Base-by-base conservation (phyloP, 2,329 filamentous ascomycete genomes). In the Blumeriella jaapii region DNA sequence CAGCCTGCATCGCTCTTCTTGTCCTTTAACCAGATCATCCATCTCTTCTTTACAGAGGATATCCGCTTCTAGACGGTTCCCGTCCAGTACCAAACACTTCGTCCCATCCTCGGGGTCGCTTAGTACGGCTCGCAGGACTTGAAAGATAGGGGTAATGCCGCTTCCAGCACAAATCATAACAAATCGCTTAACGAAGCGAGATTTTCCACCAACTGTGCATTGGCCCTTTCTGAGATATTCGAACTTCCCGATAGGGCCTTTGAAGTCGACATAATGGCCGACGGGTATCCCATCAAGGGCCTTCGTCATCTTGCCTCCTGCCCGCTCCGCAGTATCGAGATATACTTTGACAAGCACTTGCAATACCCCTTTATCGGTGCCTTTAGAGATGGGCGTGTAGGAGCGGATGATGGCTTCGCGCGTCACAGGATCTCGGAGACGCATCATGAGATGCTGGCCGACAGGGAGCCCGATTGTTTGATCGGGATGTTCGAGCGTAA, bases 131-230 rank as follows among this genome's bases (percentile, higher is more conserved):
- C 82, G 67, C 34, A 93, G 63, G 3, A 93, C 82, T 52, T 91
- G 82, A 55, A 78, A 91, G 44, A 94, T 82, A 0, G 87, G 87
- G n/a, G 87, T 94, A 51, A 95, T 81, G 1, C 87, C 87, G n/a
- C 74, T 83, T 5, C 87, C 87, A 10, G 71, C 87, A 49, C 83
- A 91, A 19, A 94, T 76, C 85, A 94, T 93, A 53, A 82, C 65
- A 56, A 94, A 84, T 9, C 68, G 69, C 34, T 68, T 70, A 1
- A 93, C 70, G 0, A 49, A 58, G 7, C 77, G 63, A 38, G 64
- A 55, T 13, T 62, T 65, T 0, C 70, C 70, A 19, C 71, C 71
- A 26, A 93, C 60, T 0, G 61, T 53, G 49, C 81, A 84, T 2
- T 58, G 44, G 0, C 86, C 85, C 0, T 63, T 59, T 0, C 82